Evolutionary conservation across 2,329 filamentous ascomycete genomes (phyloP), one percentile per base, ranked within the genome.

Genomic region (Alternaria brassicicola): DNA sequence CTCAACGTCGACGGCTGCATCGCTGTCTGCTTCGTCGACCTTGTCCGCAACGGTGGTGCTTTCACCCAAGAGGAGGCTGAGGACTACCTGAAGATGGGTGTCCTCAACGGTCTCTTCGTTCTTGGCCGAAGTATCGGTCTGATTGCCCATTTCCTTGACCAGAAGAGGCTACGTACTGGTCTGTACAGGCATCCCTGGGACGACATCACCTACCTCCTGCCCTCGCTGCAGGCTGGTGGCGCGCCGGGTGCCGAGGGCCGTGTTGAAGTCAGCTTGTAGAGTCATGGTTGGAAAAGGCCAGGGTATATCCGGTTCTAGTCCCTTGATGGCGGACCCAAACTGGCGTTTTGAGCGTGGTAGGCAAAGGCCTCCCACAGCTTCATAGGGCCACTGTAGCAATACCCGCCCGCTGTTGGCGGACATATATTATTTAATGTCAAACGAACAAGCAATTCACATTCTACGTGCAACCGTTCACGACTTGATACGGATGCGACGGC

Each of bases 121-220:
- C 88, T 99, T 61, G 95, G 95, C 77, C 91, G 95, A 78, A 92
- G 88, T 80, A 99, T 99, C 76, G 95, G 95, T 91, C 86, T 99
- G 70, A 99, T 99, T 90, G 95, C 95, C 76, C 95, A 99, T 83
- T 98, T 94, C 87, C 89, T 99, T 74, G 95, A 99, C 84, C 95
- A 99, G 88, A 99, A 99, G 93, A 89, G 95, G 82, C 87, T 99
- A 81, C 91, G 94, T 76, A 99, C 95, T 76, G 95, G 95, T 79
- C 88, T 99, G 68, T 99, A 99, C 91, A 91, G 95, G 64, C 76
- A 97, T 88, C 95, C 95, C 78, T 98, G 95, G 95, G 95, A 77
- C 55, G 74, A 78, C 67, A 77, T 78, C 63, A 77, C 75, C 48
- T 78, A 78, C 71, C 76, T 78, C 47, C 72, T 78, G 59, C 76